Evolutionary conservation across 1,139 yeast species (phyloP), one percentile per base, ranked within the genome.

Genomic region (Sugiyamaella castrensis): DNA sequence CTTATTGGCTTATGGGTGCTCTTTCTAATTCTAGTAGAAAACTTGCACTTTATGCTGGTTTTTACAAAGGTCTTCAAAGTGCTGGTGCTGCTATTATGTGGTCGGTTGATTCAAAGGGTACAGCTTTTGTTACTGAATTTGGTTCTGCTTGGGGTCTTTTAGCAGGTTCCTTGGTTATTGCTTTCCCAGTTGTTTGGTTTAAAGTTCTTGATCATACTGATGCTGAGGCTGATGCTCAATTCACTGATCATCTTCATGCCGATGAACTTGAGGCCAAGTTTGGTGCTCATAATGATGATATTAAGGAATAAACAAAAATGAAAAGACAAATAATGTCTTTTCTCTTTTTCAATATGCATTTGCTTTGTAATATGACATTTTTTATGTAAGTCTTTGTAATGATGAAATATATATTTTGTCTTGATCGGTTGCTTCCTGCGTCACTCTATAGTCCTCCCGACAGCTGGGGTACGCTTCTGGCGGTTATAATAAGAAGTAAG

Each of bases 11-110:
- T 39, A 67, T 80, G 64, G 85, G 84, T 49, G 75, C 81, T 35
- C 65, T 80, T 52, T 74, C 82, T 49, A 78, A 79, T 62, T 74
- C 75, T 61, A 77, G 82, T 35, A 74, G 75, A 65, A 76, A 73
- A 59, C 67, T 72, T 32, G 82, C 84, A n/a, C 69, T 80, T 52
- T 79, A 77, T 57, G 82, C 80, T 37, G 84, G 84, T 42, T 76
- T 76, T 64, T 80, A 78, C 69, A 80, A 80, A 67, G 80, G 82
- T 51, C 65, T 80, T 46, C 84, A 80, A 67, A 75, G 81, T 38
- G 83, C 82, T 8, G 83, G 81, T 61, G 80, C 81, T 13, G 84
- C 81, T 15, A 70, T 81, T 51, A 77, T 75, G 11, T 80, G 84
- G 84, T 68, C 81, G 57, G 67, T 80, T 51, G 83, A 80, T 60